Evolutionary conservation across 495 filamentous ascomycete genomes (phyloP).

Genomic region (Talaromyces adpressus): DNA sequence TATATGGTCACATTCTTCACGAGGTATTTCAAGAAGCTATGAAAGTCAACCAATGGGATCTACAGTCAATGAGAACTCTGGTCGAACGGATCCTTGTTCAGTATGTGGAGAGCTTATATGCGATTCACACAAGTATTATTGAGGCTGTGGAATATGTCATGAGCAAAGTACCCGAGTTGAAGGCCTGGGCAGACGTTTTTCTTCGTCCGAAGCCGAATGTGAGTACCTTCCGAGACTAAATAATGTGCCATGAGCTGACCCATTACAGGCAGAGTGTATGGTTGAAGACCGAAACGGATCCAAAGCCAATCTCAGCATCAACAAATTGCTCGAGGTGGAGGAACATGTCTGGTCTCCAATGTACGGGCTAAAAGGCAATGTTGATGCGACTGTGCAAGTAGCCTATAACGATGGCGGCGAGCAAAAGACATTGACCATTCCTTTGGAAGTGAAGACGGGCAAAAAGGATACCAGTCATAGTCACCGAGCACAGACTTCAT

Average conservation of each 20-base stretch:
- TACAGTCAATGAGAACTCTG: constrained; percentile 50
- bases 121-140: constrained; percentile 64
- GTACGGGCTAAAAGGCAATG: constrained; percentile 95
- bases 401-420: constrained; percentile 58
- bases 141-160: constrained; percentile 69
- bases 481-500: constrained; percentile 87
- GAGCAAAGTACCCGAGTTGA: constrained; percentile 70
- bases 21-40: constrained; percentile 90
- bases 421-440: constrained; percentile 69
- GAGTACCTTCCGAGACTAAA: constrained; percentile 52
- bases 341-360: constrained; percentile 97
- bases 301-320: constrained; percentile 73
- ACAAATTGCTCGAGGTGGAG: constrained; percentile 90
- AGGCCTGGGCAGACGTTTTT: constrained; percentile 77
- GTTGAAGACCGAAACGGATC: constrained; percentile 71
- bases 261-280: constrained; percentile 54
- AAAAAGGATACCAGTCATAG: constrained; percentile 63
- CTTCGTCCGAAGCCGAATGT: constrained; percentile 66
- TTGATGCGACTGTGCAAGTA: constrained; percentile 97
- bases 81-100: constrained; percentile 59
- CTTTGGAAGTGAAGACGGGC: constrained; percentile 93
- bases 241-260: constrained; percentile 34
- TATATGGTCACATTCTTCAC: constrained; percentile 89
- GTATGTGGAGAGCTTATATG: constrained; percentile 80
- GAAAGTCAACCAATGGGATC: constrained; percentile 75